Conservation (phyloP, 139 green algal species). For the Chlamydomonas schloesseri region DNA sequence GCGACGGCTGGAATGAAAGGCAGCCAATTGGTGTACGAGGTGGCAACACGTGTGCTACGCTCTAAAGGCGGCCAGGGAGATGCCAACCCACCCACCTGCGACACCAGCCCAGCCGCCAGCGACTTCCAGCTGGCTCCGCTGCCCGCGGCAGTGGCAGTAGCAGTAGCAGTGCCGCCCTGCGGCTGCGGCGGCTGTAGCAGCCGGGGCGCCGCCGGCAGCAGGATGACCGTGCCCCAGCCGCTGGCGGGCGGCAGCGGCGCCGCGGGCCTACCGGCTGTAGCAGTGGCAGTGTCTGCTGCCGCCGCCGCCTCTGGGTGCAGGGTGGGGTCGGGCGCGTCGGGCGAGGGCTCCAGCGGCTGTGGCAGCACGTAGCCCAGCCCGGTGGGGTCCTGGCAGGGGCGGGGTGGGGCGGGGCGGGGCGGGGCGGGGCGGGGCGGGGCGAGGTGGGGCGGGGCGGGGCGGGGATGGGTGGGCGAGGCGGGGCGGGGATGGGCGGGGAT, state of each 20-base stretch:
- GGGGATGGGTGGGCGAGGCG: background rate
- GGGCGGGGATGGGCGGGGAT: no score
- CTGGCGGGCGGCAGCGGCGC: background rate
- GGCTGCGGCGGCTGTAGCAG: conserved; percentile 11
- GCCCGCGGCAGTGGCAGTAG: background rate
- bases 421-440: background rate
- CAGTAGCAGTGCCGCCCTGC: background rate
- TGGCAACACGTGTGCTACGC: no score
- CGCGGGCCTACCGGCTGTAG: background rate
- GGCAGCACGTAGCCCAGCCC: conserved; percentile 57
- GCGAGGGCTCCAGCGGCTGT: background rate
- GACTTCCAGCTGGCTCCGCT: background rate
- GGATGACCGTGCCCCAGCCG: conserved; percentile 38
- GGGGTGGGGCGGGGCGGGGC: background rate
- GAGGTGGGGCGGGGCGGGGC: background rate
- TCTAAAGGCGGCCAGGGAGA: no score
- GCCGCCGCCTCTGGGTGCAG: background rate
- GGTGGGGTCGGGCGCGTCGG: background rate
- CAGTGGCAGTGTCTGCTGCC: background rate
- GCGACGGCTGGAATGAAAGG: no score
- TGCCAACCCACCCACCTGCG: background rate
- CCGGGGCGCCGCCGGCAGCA: conserved; percentile 24
- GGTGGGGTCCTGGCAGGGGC: conserved; percentile 12
- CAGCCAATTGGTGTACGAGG: no score
- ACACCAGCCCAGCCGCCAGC: conserved; percentile 33